A percentile compares a stretch with the other conserved stretches of the same genome.
Evolutionary conservation across 192 early-diverging fungal species (phyloP).

Genomic region (Backusella luteola): DNA sequence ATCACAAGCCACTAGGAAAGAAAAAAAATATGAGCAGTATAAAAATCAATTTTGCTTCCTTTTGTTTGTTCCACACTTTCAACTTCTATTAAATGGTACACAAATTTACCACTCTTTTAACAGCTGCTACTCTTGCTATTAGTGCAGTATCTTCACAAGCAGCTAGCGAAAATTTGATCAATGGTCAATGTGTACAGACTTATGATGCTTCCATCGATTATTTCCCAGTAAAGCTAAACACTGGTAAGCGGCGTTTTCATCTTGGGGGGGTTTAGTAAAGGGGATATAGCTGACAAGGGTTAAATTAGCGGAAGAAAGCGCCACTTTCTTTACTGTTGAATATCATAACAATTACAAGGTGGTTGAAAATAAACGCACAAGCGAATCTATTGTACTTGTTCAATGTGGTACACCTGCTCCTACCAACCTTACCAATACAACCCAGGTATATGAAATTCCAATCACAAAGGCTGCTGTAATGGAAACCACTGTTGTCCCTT

Average conservation of each 20-base stretch:
- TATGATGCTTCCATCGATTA: constrained; percentile 46
- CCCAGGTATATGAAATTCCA: constrained; percentile 46
- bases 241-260: constrained; percentile 25
- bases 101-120: not conserved
- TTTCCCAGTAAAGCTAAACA: constrained; percentile 42
- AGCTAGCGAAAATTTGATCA: constrained; percentile 11
- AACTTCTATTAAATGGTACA: not conserved
- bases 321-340: constrained; percentile 55
- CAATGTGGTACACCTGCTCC: constrained; percentile 69
- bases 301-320: constrained; percentile 43
- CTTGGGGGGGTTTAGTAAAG: not conserved
- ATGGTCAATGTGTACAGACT: constrained; percentile 26
- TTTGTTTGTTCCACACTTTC: not conserved
- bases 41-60: not conserved
- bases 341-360: constrained; percentile 69
- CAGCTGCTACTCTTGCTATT: not conserved
- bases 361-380: constrained; percentile 51
- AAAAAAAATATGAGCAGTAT: not conserved
- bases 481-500: constrained; percentile 42
- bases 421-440: constrained; percentile 38
- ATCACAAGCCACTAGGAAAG: constrained; percentile 10
- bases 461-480: constrained; percentile 40
- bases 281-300: not conserved
- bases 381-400: constrained; percentile 62
- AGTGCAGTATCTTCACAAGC: constrained; percentile 26